These are phyloP conservation scores for Cryptococcus sp. DNA, from an alignment of 1,284 basidiomycete species.

Conservation along the genomic window DNA sequence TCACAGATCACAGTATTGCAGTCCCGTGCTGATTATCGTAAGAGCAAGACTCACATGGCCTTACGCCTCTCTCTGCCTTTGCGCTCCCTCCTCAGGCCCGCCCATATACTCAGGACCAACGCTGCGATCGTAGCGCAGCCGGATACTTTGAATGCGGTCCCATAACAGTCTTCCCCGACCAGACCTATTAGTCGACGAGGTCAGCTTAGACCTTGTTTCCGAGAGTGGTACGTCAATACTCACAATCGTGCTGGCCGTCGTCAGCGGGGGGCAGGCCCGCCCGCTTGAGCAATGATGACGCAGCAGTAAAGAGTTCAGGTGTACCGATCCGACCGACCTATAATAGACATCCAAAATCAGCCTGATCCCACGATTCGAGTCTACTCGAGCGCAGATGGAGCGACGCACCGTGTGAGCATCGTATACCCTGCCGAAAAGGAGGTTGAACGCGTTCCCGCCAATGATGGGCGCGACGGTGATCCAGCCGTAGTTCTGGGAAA, in stretches of 20 bases:
- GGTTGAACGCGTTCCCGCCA: conserved; percentile 79
- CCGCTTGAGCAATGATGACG: conserved; percentile 5
- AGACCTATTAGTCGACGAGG: conserved; percentile 27
- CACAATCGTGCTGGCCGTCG: conserved; percentile 26
- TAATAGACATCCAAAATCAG: conserved; percentile 5
- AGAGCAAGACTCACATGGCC: conserved; percentile 12
- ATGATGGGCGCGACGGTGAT: conserved; percentile 73
- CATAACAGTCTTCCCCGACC: conserved; percentile 47
- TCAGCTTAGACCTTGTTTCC: neutral
- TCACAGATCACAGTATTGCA: neutral
- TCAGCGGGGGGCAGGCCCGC: conserved; percentile 15
- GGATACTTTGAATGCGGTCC: conserved; percentile 47
- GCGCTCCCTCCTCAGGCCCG: conserved; percentile 42
- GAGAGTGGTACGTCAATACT: conserved; percentile 4
- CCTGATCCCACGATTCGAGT: neutral
- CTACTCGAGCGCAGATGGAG: neutral
- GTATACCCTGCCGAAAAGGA: conserved; percentile 76
- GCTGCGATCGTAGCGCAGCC: conserved; percentile 40
- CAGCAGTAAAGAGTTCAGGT: neutral
- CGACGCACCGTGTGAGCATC: conserved; percentile 64
- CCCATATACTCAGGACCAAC: conserved; percentile 38
- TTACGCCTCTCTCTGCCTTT: conserved; percentile 17
- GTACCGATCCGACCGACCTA: conserved; percentile 16
- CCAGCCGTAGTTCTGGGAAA: conserved; percentile 82
- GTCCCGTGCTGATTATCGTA: neutral